Percentiles rank a stretch among this genome's conserved stretches.
Evolutionary conservation across 78 protist species (phyloP).

Genomic region (Cavenderia fasciculata): DNA sequence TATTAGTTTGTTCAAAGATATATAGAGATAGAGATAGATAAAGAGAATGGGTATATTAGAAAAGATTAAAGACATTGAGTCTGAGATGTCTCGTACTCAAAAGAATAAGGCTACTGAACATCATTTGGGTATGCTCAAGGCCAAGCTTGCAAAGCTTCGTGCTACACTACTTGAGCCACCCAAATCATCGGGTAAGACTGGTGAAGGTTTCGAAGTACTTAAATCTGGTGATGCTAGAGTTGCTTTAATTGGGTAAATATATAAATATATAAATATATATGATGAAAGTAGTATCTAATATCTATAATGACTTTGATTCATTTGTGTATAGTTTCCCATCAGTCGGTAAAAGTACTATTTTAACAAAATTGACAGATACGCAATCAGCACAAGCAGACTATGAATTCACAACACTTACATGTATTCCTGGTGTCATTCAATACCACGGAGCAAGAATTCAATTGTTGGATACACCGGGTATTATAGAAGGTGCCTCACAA

Average conservation of each 20-base stretch:
- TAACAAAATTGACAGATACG: slow-evolving; percentile 92
- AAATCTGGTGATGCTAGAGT: slow-evolving; percentile 95
- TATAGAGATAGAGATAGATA: no score
- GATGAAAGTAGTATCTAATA: neutral
- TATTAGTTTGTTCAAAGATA: no score
- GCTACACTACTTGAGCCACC: slow-evolving; percentile 74
- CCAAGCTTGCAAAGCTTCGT: slow-evolving; percentile 92
- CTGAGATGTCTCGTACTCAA: slow-evolving; percentile 97
- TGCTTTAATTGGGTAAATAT: slow-evolving; percentile 90
- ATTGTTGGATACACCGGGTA: slow-evolving; percentile 97
- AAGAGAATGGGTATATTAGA: slow-evolving; percentile 82
- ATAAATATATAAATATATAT: neutral
- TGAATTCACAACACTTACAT: slow-evolving; percentile 99
- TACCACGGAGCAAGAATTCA: slow-evolving; percentile 98
- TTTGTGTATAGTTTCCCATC: slow-evolving; percentile 75
- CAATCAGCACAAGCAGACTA: slow-evolving; percentile 94
- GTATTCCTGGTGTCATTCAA: slow-evolving; percentile 96
- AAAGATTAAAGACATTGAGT: slow-evolving; percentile 81
- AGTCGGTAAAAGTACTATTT: slow-evolving; percentile 99
- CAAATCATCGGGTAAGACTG: slow-evolving; percentile 57
- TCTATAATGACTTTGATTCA: neutral
- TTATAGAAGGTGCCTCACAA: slow-evolving; percentile 99
- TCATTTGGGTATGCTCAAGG: slow-evolving; percentile 94
- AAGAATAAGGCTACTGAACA: slow-evolving; percentile 95
- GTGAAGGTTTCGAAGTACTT: slow-evolving; percentile 94